These are phyloP conservation scores for Pyrus bretschneideri DNA, from an alignment of 306 rosid genomes.

Conservation along the genomic window DNA sequence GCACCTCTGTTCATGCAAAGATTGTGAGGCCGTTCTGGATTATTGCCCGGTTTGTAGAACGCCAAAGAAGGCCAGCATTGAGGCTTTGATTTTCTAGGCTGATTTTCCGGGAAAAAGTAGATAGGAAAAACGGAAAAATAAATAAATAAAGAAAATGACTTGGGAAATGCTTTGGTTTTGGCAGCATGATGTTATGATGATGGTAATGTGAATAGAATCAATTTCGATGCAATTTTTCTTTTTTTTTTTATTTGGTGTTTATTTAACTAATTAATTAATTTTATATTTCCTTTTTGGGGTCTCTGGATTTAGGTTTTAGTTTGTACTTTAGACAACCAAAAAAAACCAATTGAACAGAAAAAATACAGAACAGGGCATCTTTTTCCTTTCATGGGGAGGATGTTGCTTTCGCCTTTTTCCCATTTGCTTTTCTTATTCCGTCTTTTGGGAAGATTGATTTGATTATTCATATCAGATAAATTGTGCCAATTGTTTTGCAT, in stretches of 20 bases:
- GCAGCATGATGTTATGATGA: neutral
- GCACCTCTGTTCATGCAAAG: slow-evolving; percentile 72
- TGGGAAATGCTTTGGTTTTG: neutral
- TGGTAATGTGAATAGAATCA: slow-evolving; percentile 7
- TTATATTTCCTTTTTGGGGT: neutral
- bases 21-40: slow-evolving; percentile 52
- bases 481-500: slow-evolving; percentile 6
- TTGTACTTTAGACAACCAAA: slow-evolving; percentile 29
- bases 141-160: neutral
- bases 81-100: slow-evolving; percentile 57
- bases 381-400: slow-evolving; percentile 20
- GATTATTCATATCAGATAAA: slow-evolving; percentile 11
- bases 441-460: slow-evolving; percentile 4
- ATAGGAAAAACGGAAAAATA: neutral
- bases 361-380: slow-evolving; percentile 28
- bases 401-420: neutral
- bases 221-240: neutral
- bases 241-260: neutral
- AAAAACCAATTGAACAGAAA: slow-evolving; percentile 25
- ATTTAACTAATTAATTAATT: neutral
- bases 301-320: slow-evolving; percentile 16
- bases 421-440: neutral
- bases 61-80: slow-evolving; percentile 60
- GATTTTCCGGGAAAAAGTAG: slow-evolving; percentile 28
- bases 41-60: slow-evolving; percentile 62